phyloP scores from a whole-genome alignment of 148 eudicot species.

The Silene uniflora region DNA sequence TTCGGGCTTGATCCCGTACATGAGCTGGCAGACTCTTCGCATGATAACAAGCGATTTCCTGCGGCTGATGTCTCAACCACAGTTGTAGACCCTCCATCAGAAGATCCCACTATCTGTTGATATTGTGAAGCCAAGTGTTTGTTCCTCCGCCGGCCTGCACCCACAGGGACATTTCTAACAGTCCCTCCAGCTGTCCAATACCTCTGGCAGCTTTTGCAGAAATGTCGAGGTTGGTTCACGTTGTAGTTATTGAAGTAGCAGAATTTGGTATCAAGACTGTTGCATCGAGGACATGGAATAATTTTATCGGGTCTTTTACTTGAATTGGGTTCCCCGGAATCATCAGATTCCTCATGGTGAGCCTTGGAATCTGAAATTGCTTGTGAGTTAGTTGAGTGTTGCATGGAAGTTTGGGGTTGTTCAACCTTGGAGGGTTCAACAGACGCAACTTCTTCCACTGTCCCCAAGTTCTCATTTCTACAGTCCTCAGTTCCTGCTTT shows the following conservation, averaged over 20 bases:
- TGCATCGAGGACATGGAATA: slow-evolving; percentile 48
- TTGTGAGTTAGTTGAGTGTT: neutral
- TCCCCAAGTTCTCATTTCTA: slow-evolving; percentile 13
- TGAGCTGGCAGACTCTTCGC: slow-evolving; percentile 25
- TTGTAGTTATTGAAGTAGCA: slow-evolving; percentile 36
- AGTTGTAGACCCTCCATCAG: slow-evolving; percentile 23
- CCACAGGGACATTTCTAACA: slow-evolving; percentile 47
- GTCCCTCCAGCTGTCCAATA: slow-evolving; percentile 38
- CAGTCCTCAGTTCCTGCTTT: slow-evolving; percentile 26
- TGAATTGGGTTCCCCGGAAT: slow-evolving; percentile 15
- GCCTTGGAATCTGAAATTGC: slow-evolving; percentile 14
- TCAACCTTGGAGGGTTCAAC: slow-evolving; percentile 11
- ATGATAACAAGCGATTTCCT: slow-evolving; percentile 16
- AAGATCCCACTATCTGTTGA: slow-evolving; percentile 24
- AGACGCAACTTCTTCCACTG: slow-evolving; percentile 15
- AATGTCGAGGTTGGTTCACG: slow-evolving; percentile 34
- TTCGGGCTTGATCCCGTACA: slow-evolving; percentile 20
- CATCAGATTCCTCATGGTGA: slow-evolving; percentile 25
- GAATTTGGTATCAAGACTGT: slow-evolving; percentile 42
- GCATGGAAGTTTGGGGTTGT: slow-evolving; percentile 13
- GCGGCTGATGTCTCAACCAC: slow-evolving; percentile 18
- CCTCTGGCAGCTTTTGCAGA: slow-evolving; percentile 33
- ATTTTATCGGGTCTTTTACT: slow-evolving; percentile 43
- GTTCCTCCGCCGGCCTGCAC: slow-evolving; percentile 46
- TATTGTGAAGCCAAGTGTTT: slow-evolving; percentile 39